phyloP scores from a whole-genome alignment of 306 rosid species.

The peach (Prunus persica) region Prunus_persica_NCBIv2 NC_034012.1:3065501-3066000 shows the following conservation, averaged over 20 bases:
- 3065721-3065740: constrained; percentile 57
- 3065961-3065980: constrained; percentile 79
- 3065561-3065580: not conserved
- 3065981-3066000: constrained; percentile 2
- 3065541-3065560: not conserved
- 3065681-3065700: constrained; percentile 42
- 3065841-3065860: constrained; percentile 26
- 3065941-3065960: constrained; percentile 83
- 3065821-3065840: constrained; percentile 14
- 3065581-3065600: not conserved
- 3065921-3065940: constrained; percentile 63
- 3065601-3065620: not conserved
- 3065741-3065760: constrained; percentile 55
- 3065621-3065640: not conserved
- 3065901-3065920: constrained; percentile 58
- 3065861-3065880: constrained; percentile 79
- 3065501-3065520: constrained; percentile 24
- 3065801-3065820: constrained; percentile 12
- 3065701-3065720: constrained; percentile 41
- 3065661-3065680: constrained; percentile 41
- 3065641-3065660: constrained; percentile 15
- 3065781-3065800: not conserved
- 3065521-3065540: not conserved
- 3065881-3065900: constrained; percentile 60
- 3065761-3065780: constrained; percentile 53